These are phyloP conservation scores for Aspergillus carlsbadensis DNA, from an alignment of 495 filamentous ascomycete genomes.

Conservation along the genomic window DNA sequence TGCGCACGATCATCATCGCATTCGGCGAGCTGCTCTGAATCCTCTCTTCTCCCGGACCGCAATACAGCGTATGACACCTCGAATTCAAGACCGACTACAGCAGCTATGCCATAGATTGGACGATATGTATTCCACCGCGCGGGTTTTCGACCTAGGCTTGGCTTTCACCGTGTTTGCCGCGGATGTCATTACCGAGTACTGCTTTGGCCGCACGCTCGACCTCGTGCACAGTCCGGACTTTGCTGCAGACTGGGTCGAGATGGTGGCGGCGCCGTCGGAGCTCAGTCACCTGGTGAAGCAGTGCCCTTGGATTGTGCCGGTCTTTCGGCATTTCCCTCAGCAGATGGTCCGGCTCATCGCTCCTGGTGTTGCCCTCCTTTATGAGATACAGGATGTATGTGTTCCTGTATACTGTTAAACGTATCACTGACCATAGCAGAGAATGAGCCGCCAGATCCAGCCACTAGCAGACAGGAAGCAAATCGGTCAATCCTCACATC, in stretches of 20 bases:
- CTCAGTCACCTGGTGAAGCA: constrained; percentile 6
- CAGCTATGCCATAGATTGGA: constrained; percentile 1
- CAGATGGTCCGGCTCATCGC: neutral
- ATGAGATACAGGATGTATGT: constrained; percentile 5
- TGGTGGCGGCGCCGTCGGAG: constrained; percentile 3
- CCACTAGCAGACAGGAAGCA: neutral
- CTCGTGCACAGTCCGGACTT: neutral
- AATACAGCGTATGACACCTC: constrained; percentile 1
- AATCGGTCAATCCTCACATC: neutral
- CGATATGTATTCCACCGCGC: neutral
- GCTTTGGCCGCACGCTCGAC: constrained; percentile 4
- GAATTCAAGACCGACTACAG: neutral
- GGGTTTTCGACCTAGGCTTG: neutral
- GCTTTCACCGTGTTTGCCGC: constrained; percentile 5
- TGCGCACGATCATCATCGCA: constrained; percentile 3
- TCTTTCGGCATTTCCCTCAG: neutral
- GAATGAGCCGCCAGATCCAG: constrained; percentile 6
- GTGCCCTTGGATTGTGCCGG: constrained; percentile 2
- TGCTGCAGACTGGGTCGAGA: constrained; percentile 2
- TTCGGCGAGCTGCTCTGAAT: constrained; percentile 1
- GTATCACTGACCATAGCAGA: neutral
- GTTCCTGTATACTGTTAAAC: neutral
- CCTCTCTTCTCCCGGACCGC: constrained; percentile 4
- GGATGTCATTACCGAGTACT: constrained; percentile 9
- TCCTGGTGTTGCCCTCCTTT: constrained; percentile 2